Percentiles rank a stretch among this genome's conserved stretches.
These are phyloP conservation scores for Aureobasidium sp. DNA, from an alignment of 2,329 filamentous ascomycete genomes.

Conservation along the genomic window DNA sequence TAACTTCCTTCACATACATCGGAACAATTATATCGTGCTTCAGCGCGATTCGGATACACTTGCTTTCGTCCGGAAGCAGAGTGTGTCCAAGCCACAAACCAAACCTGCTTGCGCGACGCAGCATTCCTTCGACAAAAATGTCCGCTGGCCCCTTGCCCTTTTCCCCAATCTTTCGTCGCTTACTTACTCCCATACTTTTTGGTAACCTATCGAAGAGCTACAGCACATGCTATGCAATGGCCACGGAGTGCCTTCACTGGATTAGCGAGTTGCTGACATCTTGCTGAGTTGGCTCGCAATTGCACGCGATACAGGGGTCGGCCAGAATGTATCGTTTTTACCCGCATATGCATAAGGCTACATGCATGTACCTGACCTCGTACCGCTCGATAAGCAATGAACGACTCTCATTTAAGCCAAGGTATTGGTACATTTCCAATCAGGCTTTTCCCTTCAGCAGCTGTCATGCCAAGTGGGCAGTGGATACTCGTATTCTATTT, in stretches of 20 bases:
- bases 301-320: not conserved
- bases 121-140: conserved; percentile 5
- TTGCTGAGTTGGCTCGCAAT: not conserved
- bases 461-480: conserved; percentile 7
- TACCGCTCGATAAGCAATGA: not conserved
- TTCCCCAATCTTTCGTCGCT: not conserved
- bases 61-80: not conserved
- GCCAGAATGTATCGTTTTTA: not conserved
- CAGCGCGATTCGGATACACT: not conserved
- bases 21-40: not conserved
- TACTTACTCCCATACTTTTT: not conserved
- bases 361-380: conserved; percentile 6
- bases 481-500: not conserved
- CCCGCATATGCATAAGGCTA: conserved; percentile 9
- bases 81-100: not conserved
- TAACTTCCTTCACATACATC: not conserved
- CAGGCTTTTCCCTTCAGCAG: not conserved
- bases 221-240: not conserved
- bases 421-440: not conserved
- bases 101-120: conserved; percentile 2
- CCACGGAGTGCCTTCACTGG: not conserved
- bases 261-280: not conserved
- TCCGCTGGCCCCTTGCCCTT: not conserved
- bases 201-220: not conserved
- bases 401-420: not conserved